Percentiles rank a stretch among this genome's conserved stretches.
Evolutionary conservation across 2,329 filamentous ascomycete genomes (phyloP).

Genomic region (Arthrobotrys pseudoclavata): DNA sequence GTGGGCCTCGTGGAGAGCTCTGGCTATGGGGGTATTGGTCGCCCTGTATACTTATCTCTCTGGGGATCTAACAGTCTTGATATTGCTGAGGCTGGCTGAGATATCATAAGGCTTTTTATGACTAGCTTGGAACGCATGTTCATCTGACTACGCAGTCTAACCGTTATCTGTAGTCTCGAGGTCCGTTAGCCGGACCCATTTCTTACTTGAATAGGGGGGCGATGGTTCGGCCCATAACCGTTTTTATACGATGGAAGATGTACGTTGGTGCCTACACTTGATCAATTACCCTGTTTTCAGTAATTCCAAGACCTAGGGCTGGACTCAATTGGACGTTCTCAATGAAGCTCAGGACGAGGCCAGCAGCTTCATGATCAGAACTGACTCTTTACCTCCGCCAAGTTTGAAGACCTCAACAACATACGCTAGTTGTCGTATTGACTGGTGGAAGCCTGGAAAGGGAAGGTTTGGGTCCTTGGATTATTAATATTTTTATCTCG

Average conservation of each 20-base stretch:
- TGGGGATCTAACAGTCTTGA: not conserved
- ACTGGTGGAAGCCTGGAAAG: too few species aligned
- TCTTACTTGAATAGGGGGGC: not conserved
- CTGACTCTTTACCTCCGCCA: too few species aligned
- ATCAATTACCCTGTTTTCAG: too few species aligned
- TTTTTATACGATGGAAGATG: not conserved
- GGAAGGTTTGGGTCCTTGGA: too few species aligned
- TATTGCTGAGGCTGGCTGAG: not conserved
- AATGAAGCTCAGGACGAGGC: too few species aligned
- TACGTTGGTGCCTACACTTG: too few species aligned
- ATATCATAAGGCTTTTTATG: not conserved
- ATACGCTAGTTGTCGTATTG: too few species aligned
- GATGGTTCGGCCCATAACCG: not conserved
- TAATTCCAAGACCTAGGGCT: too few species aligned
- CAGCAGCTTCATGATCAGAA: too few species aligned
- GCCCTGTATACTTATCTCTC: not conserved
- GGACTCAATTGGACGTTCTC: too few species aligned
- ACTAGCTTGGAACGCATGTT: not conserved
- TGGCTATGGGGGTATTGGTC: not conserved
- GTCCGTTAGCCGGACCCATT: not conserved
- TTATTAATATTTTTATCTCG: too few species aligned
- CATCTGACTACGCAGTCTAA: slow-evolving; percentile 7
- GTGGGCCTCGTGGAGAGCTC: slow-evolving; percentile 11
- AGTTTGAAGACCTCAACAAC: too few species aligned
- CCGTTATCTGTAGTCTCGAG: not conserved